A percentile compares a stretch with the other conserved stretches of the same genome.
Conservation (phyloP, 2,329 filamentous ascomycete species). For the Fusarium nurragi region DNA sequence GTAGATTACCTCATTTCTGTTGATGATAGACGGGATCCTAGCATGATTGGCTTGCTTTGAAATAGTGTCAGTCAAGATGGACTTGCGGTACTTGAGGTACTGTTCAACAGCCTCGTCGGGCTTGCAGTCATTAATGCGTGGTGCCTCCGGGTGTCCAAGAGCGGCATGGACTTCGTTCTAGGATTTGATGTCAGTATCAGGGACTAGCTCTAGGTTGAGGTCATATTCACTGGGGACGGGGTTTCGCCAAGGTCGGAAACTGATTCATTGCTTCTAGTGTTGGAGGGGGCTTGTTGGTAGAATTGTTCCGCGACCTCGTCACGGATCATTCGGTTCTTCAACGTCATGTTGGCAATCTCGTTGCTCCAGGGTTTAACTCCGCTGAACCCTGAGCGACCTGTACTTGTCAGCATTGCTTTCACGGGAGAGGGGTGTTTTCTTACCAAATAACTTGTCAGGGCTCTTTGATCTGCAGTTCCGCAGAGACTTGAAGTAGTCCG, state of each 20-base stretch:
- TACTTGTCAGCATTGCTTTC: background rate
- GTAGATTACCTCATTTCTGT: background rate
- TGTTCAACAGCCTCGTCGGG: background rate
- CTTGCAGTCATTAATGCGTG: background rate
- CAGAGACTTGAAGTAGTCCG: background rate
- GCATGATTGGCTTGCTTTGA: background rate
- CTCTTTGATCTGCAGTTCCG: background rate
- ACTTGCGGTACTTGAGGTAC: background rate
- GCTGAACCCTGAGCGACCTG: background rate
- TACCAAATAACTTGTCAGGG: slow-evolving; percentile 1
- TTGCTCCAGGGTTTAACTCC: background rate
- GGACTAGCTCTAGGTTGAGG: background rate
- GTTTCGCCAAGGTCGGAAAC: background rate
- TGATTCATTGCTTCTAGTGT: background rate
- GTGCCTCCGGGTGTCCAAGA: background rate
- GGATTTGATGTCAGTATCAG: background rate
- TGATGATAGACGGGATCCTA: background rate
- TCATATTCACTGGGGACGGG: background rate
- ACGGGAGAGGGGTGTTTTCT: background rate
- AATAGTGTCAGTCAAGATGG: background rate
- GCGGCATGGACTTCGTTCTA: background rate
- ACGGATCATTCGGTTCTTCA: background rate
- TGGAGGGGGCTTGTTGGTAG: background rate
- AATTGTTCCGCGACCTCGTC: background rate
- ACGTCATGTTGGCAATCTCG: background rate